Evolutionary conservation across 2,329 filamentous ascomycete genomes (phyloP).

Genomic region (Drechslerella dactyloides): DNA sequence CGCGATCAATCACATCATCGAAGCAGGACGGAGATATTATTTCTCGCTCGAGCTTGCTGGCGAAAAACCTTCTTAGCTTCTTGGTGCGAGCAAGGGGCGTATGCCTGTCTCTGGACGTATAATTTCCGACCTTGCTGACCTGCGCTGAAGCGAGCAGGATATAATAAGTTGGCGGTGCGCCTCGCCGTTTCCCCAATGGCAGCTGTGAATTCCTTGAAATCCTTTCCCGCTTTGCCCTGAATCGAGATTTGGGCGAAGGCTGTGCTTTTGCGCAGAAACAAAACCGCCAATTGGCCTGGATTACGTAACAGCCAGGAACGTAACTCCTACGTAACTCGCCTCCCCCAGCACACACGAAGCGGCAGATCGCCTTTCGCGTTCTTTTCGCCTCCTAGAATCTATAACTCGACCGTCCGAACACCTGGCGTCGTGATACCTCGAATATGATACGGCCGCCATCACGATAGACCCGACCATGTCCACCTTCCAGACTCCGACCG

Average conservation of each 20-base stretch:
- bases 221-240: not conserved
- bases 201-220: not conserved
- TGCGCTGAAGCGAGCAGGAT: not conserved
- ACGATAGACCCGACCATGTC: slow-evolving; percentile 55
- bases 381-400: not conserved
- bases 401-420: not conserved
- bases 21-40: not conserved
- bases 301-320: not conserved
- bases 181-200: not conserved
- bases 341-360: not conserved
- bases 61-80: not conserved
- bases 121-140: not conserved
- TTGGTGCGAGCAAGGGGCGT: not conserved
- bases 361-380: not conserved
- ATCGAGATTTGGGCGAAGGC: not conserved
- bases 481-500: slow-evolving; percentile 60
- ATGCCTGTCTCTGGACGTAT: not conserved
- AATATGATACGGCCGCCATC: not conserved
- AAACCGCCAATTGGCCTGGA: not conserved
- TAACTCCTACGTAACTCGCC: not conserved
- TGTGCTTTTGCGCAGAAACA: slow-evolving; percentile 8
- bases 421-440: not conserved
- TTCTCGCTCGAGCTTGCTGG: not conserved
- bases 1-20: not conserved
- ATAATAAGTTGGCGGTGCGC: not conserved